These are phyloP conservation scores for Notholithocarpus densiflorus DNA, from an alignment of 306 rosid genomes.

Conservation along the genomic window DNA sequence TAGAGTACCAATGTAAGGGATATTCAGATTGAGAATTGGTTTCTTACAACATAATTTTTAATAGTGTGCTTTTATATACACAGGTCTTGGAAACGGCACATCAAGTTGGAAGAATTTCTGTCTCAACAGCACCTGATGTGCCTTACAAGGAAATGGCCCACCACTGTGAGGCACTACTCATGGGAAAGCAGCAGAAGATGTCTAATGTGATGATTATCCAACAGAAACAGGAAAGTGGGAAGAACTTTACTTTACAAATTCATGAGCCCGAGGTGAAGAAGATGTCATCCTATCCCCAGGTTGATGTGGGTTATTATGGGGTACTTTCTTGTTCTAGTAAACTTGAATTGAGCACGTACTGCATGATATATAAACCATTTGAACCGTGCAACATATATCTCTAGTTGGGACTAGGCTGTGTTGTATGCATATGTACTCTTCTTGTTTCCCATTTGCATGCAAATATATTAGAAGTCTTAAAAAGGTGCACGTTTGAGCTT, in stretches of 20 bases:
- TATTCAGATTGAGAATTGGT: neutral
- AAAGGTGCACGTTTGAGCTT: neutral
- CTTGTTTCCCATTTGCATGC: neutral
- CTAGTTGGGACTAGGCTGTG: neutral
- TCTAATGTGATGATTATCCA: slow-evolving; percentile 58
- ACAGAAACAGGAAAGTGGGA: slow-evolving; percentile 38
- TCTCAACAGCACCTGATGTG: slow-evolving; percentile 43
- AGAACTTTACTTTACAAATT: slow-evolving; percentile 25
- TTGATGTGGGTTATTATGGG: slow-evolving; percentile 21
- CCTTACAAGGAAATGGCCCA: slow-evolving; percentile 79
- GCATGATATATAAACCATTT: slow-evolving; percentile 1
- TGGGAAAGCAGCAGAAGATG: slow-evolving; percentile 76
- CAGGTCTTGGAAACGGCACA: slow-evolving; percentile 73
- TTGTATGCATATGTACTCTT: neutral
- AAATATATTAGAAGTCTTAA: neutral
- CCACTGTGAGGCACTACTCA: slow-evolving; percentile 71
- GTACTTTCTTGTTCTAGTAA: slow-evolving; percentile 36
- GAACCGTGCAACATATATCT: neutral
- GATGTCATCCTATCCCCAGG: slow-evolving; percentile 6
- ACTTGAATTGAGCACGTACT: slow-evolving; percentile 5
- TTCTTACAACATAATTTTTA: slow-evolving; percentile 5
- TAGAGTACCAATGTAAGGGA: neutral
- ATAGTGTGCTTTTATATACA: slow-evolving; percentile 10
- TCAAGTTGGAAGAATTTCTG: slow-evolving; percentile 60
- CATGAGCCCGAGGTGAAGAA: slow-evolving; percentile 35